A percentile compares a stretch with the other conserved stretches of the same genome.
Conservation (phyloP, 495 filamentous ascomycete genomes). For the Tuber melanosporum region DNA sequence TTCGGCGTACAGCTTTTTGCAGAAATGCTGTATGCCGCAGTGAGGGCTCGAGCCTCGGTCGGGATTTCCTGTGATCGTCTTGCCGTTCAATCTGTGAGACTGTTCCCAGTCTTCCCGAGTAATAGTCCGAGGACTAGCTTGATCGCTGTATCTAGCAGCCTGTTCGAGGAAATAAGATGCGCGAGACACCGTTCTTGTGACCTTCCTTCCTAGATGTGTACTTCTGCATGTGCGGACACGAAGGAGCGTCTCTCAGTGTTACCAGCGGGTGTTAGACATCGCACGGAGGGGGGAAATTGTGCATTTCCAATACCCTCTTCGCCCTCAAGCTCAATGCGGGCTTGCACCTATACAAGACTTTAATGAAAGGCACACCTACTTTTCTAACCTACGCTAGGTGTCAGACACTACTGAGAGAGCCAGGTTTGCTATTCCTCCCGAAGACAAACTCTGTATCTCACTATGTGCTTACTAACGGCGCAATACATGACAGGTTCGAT, state of each 20-base stretch:
- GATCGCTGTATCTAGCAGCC: no score
- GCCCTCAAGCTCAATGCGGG: background rate
- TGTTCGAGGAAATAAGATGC: no score
- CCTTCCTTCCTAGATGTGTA: background rate
- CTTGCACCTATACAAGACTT: background rate
- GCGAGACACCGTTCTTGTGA: no score
- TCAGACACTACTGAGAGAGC: background rate
- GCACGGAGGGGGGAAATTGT: background rate
- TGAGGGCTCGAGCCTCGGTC: background rate
- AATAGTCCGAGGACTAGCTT: no score
- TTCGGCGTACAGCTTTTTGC: no score
- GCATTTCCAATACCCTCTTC: background rate
- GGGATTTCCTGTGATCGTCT: background rate
- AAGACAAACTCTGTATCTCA: background rate
- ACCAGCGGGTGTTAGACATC: background rate
- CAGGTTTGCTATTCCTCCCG: background rate
- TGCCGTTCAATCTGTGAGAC: background rate
- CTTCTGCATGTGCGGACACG: background rate
- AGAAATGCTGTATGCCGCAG: no score
- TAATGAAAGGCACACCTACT: background rate
- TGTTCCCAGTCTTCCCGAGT: background rate
- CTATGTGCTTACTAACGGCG: background rate
- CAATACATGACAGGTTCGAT: background rate
- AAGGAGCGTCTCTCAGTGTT: background rate
- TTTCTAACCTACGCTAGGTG: background rate